A percentile compares a stretch with the other conserved stretches of the same genome.
Evolutionary conservation across 768 basidiomycete species (phyloP).

Genomic region (Rhizopogon roseolus): DNA sequence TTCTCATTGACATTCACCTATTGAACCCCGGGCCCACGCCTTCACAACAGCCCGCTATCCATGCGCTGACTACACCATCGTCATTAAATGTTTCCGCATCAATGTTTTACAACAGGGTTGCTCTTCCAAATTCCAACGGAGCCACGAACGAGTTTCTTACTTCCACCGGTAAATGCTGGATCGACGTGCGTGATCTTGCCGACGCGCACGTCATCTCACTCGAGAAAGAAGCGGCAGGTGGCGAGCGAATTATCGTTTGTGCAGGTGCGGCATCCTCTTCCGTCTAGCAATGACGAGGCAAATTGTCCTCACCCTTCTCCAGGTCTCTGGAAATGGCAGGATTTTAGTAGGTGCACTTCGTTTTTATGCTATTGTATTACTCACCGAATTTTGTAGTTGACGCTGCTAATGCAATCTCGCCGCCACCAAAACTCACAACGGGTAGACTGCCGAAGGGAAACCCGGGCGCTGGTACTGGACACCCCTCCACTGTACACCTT

Average conservation of each 20-base stretch:
- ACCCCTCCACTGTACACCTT: slow-evolving; percentile 20
- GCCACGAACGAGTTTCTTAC: slow-evolving; percentile 20
- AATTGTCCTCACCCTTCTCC: not conserved
- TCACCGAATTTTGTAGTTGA: slow-evolving; percentile 25
- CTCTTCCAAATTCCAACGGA: slow-evolving; percentile 15
- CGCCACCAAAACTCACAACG: slow-evolving; percentile 24
- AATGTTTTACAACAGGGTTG: slow-evolving; percentile 29
- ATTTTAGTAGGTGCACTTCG: slow-evolving; percentile 17
- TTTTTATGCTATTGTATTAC: not conserved
- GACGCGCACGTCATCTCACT: slow-evolving; percentile 50
- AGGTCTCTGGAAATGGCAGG: slow-evolving; percentile 28
- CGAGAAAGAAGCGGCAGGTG: slow-evolving; percentile 44
- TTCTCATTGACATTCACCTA: not conserved
- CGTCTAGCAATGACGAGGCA: no score
- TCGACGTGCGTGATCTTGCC: slow-evolving; percentile 55
- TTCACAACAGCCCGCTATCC: slow-evolving; percentile 35
- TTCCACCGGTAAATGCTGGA: slow-evolving; percentile 28
- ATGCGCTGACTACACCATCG: slow-evolving; percentile 30
- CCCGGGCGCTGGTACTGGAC: slow-evolving; percentile 25
- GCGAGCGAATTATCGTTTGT: slow-evolving; percentile 53
- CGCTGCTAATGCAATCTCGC: slow-evolving; percentile 28
- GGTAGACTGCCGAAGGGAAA: slow-evolving; percentile 26
- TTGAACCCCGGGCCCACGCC: not conserved
- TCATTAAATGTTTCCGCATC: slow-evolving; percentile 37
- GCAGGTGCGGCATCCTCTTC: slow-evolving; percentile 17